Conservation (phyloP, 2,329 filamentous ascomycete genomes). For the Fusarium bactridioides region DNA sequence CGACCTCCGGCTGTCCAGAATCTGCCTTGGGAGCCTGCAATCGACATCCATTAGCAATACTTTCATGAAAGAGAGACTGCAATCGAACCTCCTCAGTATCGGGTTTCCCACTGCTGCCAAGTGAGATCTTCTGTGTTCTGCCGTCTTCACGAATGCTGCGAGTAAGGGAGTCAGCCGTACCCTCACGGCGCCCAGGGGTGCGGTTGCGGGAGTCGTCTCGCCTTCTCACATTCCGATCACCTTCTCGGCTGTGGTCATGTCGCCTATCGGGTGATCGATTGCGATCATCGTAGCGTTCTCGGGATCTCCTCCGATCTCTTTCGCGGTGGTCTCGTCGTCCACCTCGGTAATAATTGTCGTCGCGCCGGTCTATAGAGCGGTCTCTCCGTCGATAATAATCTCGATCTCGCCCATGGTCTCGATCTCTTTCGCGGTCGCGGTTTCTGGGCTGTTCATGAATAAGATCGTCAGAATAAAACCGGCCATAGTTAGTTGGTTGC, state of each 20-base stretch:
- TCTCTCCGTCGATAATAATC: slow-evolving; percentile 72
- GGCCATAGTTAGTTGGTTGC: slow-evolving; percentile 24
- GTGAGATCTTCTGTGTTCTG: slow-evolving; percentile 60
- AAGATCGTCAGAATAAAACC: slow-evolving; percentile 51
- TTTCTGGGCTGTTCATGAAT: slow-evolving; percentile 61
- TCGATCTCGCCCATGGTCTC: slow-evolving; percentile 61
- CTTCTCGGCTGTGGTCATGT: slow-evolving; percentile 71
- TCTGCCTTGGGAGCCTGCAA: slow-evolving; percentile 57
- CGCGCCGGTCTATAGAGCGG: slow-evolving; percentile 72
- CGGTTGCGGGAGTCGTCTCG: slow-evolving; percentile 78
- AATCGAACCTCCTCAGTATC: slow-evolving; percentile 66
- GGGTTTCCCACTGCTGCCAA: slow-evolving; percentile 56
- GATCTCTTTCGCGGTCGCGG: slow-evolving; percentile 64
- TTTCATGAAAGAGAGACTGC: background rate
- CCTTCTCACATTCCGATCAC: slow-evolving; percentile 69
- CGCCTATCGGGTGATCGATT: slow-evolving; percentile 67
- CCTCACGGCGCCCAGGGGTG: slow-evolving; percentile 69
- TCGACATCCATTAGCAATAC: slow-evolving; percentile 51
- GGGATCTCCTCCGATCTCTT: slow-evolving; percentile 70
- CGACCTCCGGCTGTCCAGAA: slow-evolving; percentile 68
- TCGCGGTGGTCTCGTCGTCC: slow-evolving; percentile 63
- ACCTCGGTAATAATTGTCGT: slow-evolving; percentile 70
- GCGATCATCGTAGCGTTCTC: slow-evolving; percentile 65
- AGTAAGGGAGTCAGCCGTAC: slow-evolving; percentile 74
- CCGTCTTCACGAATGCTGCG: slow-evolving; percentile 73